These are phyloP conservation scores for Caryopteris hybrid DNA, from an alignment of 305 asterid species.

Conservation along the genomic window DNA sequence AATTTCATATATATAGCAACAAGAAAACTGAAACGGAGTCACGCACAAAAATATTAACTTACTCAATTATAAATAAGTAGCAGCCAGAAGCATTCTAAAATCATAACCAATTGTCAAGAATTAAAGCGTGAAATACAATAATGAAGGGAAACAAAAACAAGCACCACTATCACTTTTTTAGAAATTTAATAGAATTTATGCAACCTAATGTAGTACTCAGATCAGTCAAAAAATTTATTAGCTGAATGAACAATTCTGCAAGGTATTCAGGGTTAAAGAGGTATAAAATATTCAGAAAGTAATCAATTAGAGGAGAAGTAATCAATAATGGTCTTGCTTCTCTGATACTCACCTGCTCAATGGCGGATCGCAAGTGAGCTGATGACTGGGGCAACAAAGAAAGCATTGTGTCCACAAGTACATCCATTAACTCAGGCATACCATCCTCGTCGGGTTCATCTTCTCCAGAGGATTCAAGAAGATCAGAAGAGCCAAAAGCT, in stretches of 20 bases:
- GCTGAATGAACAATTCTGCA: neutral
- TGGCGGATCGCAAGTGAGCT: conserved; percentile 81
- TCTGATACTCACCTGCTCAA: conserved; percentile 69
- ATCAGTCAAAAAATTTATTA: neutral
- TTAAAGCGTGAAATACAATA: too few species aligned
- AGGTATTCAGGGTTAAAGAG: neutral
- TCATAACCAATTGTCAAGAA: too few species aligned
- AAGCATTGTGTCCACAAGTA: conserved; percentile 94
- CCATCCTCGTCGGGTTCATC: conserved; percentile 74
- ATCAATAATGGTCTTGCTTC: neutral
- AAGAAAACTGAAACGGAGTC: neutral
- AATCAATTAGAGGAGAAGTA: neutral
- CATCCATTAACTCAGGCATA: conserved; percentile 77
- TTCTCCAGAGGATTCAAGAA: conserved; percentile 63
- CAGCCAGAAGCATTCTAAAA: too few species aligned
- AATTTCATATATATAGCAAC: neutral
- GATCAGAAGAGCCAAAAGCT: conserved; percentile 65
- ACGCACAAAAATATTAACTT: too few species aligned
- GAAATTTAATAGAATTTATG: neutral
- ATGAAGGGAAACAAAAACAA: too few species aligned
- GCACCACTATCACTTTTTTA: too few species aligned
- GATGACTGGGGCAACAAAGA: conserved; percentile 92
- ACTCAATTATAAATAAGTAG: too few species aligned
- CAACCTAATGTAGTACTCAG: neutral
- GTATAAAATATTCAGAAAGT: neutral